These are phyloP conservation scores for Kwoniella pini DNA, from an alignment of 768 basidiomycete species.

Conservation along the genomic window DNA sequence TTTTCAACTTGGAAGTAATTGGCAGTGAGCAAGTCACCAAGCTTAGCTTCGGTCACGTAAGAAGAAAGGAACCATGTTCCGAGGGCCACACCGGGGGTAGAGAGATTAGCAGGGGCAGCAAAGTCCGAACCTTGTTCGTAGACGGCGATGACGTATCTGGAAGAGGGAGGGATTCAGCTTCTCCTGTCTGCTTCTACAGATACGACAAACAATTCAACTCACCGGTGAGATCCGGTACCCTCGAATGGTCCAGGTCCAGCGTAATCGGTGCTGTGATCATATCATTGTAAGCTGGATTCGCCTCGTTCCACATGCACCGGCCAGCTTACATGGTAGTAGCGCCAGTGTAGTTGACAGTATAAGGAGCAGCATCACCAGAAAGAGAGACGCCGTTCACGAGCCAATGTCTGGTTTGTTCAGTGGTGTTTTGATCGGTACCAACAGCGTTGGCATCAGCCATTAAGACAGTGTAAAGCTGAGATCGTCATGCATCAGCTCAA, in stretches of 20 bases:
- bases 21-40: constrained; percentile 67
- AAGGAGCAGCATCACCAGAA: constrained; percentile 29
- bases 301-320: too few species aligned
- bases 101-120: constrained; percentile 63
- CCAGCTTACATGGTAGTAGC: constrained; percentile 42
- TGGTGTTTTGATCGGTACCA: constrained; percentile 61
- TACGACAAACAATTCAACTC: too few species aligned
- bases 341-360: constrained; percentile 43
- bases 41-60: constrained; percentile 62
- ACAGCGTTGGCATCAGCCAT: constrained; percentile 76
- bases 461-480: constrained; percentile 62
- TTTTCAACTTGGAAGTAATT: constrained; percentile 74
- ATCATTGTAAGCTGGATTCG: constrained; percentile 31
- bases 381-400: constrained; percentile 66
- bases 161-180: too few species aligned
- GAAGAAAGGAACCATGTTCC: constrained; percentile 62
- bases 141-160: constrained; percentile 69
- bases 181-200: background rate
- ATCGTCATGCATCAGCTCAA: background rate
- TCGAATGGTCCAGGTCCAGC: constrained; percentile 69
- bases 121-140: constrained; percentile 68
- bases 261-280: constrained; percentile 64
- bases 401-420: constrained; percentile 68
- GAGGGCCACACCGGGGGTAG: constrained; percentile 60
- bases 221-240: constrained; percentile 76